These are phyloP conservation scores for Solanum arcanum DNA, from an alignment of 257 asterid genomes.

Conservation along the genomic window DNA sequence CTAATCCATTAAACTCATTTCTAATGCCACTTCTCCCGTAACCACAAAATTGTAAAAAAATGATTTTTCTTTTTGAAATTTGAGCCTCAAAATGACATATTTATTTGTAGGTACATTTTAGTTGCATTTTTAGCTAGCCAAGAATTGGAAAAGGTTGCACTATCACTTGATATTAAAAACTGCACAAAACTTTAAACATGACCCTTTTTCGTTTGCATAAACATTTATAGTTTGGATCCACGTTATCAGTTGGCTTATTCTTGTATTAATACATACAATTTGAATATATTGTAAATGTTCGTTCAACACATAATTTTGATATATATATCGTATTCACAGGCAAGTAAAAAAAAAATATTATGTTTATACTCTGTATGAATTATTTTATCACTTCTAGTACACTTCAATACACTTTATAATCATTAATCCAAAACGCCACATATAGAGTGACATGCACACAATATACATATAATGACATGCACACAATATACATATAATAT, in stretches of 20 bases:
- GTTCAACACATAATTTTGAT: not conserved
- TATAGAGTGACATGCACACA: not conserved
- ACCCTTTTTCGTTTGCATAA: not conserved
- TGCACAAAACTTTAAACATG: not conserved
- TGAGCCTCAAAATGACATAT: too few relatives aligned
- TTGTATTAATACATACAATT: not conserved
- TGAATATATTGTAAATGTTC: not conserved
- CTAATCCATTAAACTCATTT: not conserved
- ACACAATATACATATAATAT: not conserved
- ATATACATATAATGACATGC: not conserved
- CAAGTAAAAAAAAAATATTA: too few relatives aligned
- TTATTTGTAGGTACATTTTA: too few relatives aligned
- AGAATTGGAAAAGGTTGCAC: not conserved
- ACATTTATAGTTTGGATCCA: not conserved
- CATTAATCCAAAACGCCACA: not conserved
- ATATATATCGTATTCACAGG: not conserved
- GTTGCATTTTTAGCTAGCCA: not conserved
- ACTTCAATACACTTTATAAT: not conserved
- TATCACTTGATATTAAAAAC: not conserved
- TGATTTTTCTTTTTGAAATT: not conserved
- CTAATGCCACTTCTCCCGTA: not conserved
- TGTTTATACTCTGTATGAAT: not conserved
- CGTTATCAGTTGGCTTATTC: not conserved
- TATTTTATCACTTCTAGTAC: not conserved
- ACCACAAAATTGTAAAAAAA: not conserved